Evolutionary conservation across 176 grass and related monocot genomes (phyloP).

Genomic region (Dendrocalamus sinicus): DNA sequence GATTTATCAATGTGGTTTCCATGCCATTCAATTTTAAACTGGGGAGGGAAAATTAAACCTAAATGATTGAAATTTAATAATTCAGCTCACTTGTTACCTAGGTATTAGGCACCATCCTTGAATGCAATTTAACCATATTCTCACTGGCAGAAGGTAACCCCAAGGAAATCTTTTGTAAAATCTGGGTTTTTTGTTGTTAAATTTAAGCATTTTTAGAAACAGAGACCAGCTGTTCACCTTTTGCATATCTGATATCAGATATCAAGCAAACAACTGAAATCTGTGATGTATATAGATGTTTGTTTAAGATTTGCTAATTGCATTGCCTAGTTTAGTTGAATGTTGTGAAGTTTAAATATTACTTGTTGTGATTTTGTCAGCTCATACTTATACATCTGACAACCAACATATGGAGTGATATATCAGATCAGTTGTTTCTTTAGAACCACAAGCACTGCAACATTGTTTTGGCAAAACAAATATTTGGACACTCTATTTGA

Average conservation of each 20-base stretch:
- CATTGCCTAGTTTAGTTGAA: neutral
- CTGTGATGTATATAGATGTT: neutral
- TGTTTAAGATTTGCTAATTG: neutral
- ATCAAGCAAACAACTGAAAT: neutral
- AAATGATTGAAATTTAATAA: neutral
- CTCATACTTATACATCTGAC: neutral
- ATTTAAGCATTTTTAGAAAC: neutral
- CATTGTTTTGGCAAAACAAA: neutral
- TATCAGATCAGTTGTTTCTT: neutral
- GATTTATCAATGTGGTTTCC: constrained; percentile 1
- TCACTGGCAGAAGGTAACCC: neutral
- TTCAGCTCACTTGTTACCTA: neutral
- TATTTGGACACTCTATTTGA: constrained; percentile 12
- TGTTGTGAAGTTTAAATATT: neutral
- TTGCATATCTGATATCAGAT: neutral
- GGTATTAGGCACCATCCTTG: neutral
- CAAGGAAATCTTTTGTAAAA: neutral
- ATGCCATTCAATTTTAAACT: neutral
- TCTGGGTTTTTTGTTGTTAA: neutral
- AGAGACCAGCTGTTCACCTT: neutral
- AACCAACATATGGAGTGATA: constrained; percentile 13
- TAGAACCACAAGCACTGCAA: neutral
- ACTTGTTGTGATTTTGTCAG: neutral
- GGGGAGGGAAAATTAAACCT: neutral
- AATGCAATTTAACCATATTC: neutral